Base-by-base conservation (phyloP, 2,329 filamentous ascomycete species). In the Aspergillus jensenii region DNA sequence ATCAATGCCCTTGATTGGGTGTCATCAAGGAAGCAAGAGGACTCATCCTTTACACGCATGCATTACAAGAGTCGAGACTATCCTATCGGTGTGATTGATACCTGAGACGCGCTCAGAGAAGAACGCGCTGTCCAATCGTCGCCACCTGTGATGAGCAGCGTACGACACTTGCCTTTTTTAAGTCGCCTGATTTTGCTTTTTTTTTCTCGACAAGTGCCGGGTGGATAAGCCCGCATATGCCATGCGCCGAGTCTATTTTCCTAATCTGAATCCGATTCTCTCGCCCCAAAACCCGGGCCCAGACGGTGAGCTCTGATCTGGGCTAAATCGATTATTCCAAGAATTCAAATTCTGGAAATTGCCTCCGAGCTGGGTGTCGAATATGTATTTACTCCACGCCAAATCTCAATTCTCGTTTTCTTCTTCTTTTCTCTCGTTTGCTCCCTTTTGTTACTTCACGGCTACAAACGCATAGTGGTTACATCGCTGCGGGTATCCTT, bases 231-330 rank as follows among this genome's bases (percentile, higher is more conserved):
- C 55, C 56, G 56, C 63, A 43, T 51, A 55, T 60, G 59, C 51
- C 52, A 58, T 65, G 60, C 61, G 49, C 46, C 41, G 52, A 62
- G 62, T 64, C 59, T 54, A 60, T 46, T 60, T 55, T 54, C 41
- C 46, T 47, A 33, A 31, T 31, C 27, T 31, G 27, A 31, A 31
- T 31, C 8, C 27, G 27, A 31, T 41, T 58, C 27, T 49, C 47
- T 45, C 39, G 35, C 60, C 52, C 44, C 35, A 44, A 50, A 23
- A 46, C 41, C 31, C 17, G 47, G 37, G 52, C 12, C 44, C 35
- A 44, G 39, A 46, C 25, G 44, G 44, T 46, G 44, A 46, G 23
- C 44, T 46, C 23, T 46, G 25, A 27, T 35, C 35, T 37, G 35
- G 35, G 35, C 14, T 37, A 37, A n/a, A 37, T 9, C 6, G 35